Evolutionary conservation across 208 protist genomes (phyloP).

Genomic region (Trypanosoma scelopori): DNA sequence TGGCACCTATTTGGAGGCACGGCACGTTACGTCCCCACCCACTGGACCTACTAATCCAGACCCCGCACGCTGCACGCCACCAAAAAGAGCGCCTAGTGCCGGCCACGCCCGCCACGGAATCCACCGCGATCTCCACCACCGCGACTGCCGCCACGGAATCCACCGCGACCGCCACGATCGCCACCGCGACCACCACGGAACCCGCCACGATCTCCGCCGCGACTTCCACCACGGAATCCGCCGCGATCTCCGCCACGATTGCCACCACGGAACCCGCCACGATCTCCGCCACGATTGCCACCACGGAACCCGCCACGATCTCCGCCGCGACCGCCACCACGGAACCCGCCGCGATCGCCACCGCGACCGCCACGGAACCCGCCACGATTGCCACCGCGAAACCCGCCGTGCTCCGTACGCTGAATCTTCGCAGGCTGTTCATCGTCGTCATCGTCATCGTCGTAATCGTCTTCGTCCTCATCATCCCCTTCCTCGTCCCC

Average conservation of each 20-base stretch:
- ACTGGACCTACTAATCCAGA: not conserved
- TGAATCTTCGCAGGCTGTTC: conserved; percentile 72
- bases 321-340: conserved; percentile 53
- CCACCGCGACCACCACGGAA: conserved; percentile 57
- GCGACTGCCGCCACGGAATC: conserved; percentile 52
- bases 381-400: conserved; percentile 42
- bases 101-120: conserved; percentile 31
- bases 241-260: conserved; percentile 68
- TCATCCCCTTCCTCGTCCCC: conserved; percentile 39
- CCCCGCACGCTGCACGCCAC: conserved; percentile 13
- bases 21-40: no score
- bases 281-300: conserved; percentile 52
- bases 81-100: conserved; percentile 36
- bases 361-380: conserved; percentile 38
- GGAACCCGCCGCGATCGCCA: conserved; percentile 44
- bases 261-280: conserved; percentile 48
- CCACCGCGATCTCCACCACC: no score
- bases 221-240: conserved; percentile 52
- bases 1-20: no score
- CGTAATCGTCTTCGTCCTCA: conserved; percentile 47
- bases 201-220: no score
- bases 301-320: conserved; percentile 56
- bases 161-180: conserved; percentile 64
- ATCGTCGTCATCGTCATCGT: conserved; percentile 62
- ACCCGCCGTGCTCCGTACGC: conserved; percentile 58